Percentiles rank a stretch among this genome's conserved stretches.
These are phyloP conservation scores for Sporobolomyces phaffii DNA, from an alignment of 768 basidiomycete species.

Conservation along the genomic window DNA sequence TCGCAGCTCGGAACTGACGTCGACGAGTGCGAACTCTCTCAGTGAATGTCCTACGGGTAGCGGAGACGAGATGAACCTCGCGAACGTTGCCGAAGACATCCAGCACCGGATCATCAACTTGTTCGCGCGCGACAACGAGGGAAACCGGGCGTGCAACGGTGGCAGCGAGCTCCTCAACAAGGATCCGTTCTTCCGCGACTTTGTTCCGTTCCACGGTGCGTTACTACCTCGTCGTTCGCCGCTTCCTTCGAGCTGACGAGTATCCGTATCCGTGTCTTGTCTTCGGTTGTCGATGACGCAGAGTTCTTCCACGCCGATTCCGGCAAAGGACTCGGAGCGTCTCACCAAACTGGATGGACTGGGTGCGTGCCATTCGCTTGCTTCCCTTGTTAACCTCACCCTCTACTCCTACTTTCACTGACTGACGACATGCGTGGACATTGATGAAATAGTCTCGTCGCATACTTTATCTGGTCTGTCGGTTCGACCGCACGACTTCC, in stretches of 20 bases:
- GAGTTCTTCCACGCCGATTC: conserved; percentile 93
- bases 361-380: conserved; percentile 30
- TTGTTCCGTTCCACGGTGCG: conserved; percentile 83
- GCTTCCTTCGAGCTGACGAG: conserved; percentile 9
- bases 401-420: conserved; percentile 36
- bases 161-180: conserved; percentile 76
- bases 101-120: conserved; percentile 99
- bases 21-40: conserved; percentile 41
- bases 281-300: no score
- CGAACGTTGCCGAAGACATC: conserved; percentile 89
- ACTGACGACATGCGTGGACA: neutral
- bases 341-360: conserved; percentile 94
- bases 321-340: conserved; percentile 88
- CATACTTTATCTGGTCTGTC: conserved; percentile 39
- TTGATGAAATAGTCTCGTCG: conserved; percentile 58
- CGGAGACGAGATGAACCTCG: conserved; percentile 96
- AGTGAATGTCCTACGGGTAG: conserved; percentile 95
- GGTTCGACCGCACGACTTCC: conserved; percentile 83
- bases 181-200: conserved; percentile 94
- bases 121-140: conserved; percentile 80
- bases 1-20: neutral
- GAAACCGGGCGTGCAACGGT: conserved; percentile 83
- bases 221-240: neutral
- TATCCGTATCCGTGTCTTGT: no score
- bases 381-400: neutral